Percentiles rank a stretch among this genome's conserved stretches.
phyloP scores from a whole-genome alignment of 495 filamentous ascomycete species.

The Stereocaulon alpinum region DNA sequence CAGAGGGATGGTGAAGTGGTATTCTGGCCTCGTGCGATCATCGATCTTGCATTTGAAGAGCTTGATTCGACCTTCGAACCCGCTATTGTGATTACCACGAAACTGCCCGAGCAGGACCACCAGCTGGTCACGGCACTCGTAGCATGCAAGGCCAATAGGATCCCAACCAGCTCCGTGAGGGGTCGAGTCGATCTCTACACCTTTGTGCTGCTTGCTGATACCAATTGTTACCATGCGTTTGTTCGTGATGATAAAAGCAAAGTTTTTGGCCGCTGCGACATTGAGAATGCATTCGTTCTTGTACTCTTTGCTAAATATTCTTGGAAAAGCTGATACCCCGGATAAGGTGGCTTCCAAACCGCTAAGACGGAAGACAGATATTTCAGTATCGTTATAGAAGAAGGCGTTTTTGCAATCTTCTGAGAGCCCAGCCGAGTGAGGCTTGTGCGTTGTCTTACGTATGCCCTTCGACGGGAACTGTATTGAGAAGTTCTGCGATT shows the following conservation, averaged over 20 bases:
- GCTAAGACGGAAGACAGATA: neutral
- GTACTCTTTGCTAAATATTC: neutral
- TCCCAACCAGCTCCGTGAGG: slow-evolving; percentile 5
- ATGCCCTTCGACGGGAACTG: neutral
- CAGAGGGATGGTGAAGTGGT: neutral
- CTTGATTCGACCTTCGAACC: neutral
- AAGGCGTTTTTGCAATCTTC: neutral
- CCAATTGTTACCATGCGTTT: neutral
- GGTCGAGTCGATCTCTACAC: neutral
- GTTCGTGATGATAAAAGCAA: neutral
- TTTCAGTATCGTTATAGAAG: neutral
- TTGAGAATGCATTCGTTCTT: neutral
- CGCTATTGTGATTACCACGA: neutral
- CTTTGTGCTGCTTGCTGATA: neutral
- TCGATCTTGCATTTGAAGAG: neutral
- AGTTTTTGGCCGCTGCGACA: neutral
- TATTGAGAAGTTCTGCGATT: neutral
- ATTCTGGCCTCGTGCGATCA: neutral
- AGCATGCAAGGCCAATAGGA: slow-evolving; percentile 6
- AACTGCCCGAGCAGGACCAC: slow-evolving; percentile 7
- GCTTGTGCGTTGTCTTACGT: neutral
- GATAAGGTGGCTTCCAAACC: neutral
- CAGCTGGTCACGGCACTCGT: neutral
- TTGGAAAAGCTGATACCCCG: neutral
- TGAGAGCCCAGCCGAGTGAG: neutral